A percentile compares a stretch with the other conserved stretches of the same genome.
phyloP scores from a whole-genome alignment of 2,329 filamentous ascomycete species.

The Lachnellula arida region DNA sequence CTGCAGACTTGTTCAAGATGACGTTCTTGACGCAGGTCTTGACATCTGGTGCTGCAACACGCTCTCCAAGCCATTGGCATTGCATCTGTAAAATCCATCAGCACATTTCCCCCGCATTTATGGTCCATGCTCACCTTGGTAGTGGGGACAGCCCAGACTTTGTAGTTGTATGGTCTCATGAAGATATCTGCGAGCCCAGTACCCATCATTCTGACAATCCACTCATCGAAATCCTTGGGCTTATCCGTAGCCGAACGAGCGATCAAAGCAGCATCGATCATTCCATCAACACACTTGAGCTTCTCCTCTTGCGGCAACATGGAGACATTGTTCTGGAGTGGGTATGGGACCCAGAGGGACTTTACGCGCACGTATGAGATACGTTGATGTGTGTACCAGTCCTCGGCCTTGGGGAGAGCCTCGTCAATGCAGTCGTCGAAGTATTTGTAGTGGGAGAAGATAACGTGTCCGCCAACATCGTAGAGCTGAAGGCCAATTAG shows the following conservation, averaged over 20 bases:
- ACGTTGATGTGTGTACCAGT: slow-evolving; percentile 98
- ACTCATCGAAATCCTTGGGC: slow-evolving; percentile 96
- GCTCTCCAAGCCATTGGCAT: slow-evolving; percentile 97
- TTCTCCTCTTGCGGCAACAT: slow-evolving; percentile 97
- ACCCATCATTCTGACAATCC: slow-evolving; percentile 92
- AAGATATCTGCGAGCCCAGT: slow-evolving; percentile 87
- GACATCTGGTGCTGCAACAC: slow-evolving; percentile 92
- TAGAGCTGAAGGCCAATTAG: slow-evolving; percentile 63
- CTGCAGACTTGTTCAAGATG: slow-evolving; percentile 91
- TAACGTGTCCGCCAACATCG: slow-evolving; percentile 65
- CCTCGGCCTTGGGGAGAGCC: slow-evolving; percentile 85
- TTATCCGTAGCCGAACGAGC: slow-evolving; percentile 82
- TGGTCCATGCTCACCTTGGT: slow-evolving; percentile 65
- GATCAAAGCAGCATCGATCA: slow-evolving; percentile 92
- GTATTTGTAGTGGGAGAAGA: slow-evolving; percentile 83
- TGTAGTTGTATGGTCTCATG: slow-evolving; percentile 99
- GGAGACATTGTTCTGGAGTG: slow-evolving; percentile 99
- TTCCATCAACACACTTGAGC: slow-evolving; percentile 86
- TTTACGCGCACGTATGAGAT: slow-evolving; percentile 99
- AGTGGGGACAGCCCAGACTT: slow-evolving; percentile 98
- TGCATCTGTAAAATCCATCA: slow-evolving; percentile 69
- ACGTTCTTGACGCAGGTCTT: slow-evolving; percentile 93
- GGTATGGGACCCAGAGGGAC: slow-evolving; percentile 94
- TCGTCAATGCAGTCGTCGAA: slow-evolving; percentile 99
- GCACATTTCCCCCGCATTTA: neutral